A percentile compares a stretch with the other conserved stretches of the same genome.
Evolutionary conservation across 2,329 filamentous ascomycete genomes (phyloP).

Genomic region (Botrytis sinoallii): DNA sequence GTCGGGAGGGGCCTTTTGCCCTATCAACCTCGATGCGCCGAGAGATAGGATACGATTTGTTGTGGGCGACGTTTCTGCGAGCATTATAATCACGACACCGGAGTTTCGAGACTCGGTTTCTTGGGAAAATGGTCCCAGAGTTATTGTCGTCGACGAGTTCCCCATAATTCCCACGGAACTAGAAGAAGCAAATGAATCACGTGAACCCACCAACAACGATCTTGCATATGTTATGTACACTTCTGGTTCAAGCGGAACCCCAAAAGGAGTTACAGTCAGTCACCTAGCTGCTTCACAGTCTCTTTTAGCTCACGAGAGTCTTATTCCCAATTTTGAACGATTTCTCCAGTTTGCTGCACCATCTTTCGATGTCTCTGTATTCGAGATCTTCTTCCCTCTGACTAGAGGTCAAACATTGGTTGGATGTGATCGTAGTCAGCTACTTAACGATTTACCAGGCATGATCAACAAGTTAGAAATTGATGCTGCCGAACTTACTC

Average conservation of each 20-base stretch:
- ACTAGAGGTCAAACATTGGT: conserved; percentile 72
- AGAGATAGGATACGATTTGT: conserved; percentile 77
- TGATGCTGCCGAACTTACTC: conserved; percentile 85
- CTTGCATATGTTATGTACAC: conserved; percentile 93
- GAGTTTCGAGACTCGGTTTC: conserved; percentile 44
- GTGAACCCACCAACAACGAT: conserved; percentile 25
- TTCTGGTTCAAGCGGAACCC: conserved; percentile 82
- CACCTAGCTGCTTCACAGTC: conserved; percentile 79
- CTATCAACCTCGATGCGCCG: conserved; percentile 75
- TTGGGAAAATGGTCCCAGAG: conserved; percentile 36
- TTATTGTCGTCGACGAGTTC: conserved; percentile 44
- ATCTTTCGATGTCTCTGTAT: conserved; percentile 92
- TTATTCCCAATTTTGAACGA: conserved; percentile 71
- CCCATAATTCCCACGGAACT: conserved; percentile 22
- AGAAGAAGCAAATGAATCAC: conserved; percentile 10
- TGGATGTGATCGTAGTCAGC: conserved; percentile 62
- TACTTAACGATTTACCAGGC: conserved; percentile 72
- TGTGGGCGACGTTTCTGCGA: conserved; percentile 69
- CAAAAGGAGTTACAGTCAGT: conserved; percentile 82
- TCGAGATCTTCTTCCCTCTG: conserved; percentile 89
- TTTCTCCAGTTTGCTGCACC: conserved; percentile 92
- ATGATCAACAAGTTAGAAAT: conserved; percentile 63
- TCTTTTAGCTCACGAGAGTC: conserved; percentile 72
- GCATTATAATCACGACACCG: conserved; percentile 62
- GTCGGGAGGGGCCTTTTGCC: conserved; percentile 81